phyloP scores from a whole-genome alignment of 768 basidiomycete species.

The Peribolospora kevripleyi region DNA sequence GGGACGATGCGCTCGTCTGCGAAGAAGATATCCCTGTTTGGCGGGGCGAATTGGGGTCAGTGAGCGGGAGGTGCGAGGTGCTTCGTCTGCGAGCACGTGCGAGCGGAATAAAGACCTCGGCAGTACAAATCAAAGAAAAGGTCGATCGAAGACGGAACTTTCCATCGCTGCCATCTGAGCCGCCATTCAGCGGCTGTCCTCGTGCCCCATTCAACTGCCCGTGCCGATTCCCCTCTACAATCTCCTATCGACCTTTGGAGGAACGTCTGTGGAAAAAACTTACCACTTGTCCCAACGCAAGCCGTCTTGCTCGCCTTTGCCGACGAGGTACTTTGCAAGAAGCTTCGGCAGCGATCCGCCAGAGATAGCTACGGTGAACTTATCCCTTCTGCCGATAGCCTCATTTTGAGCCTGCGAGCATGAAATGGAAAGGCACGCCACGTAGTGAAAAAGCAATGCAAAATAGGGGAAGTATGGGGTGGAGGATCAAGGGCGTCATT shows the following conservation, averaged over 20 bases:
- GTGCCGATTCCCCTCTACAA: neutral
- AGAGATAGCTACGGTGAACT: conserved; percentile 78
- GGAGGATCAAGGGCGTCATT: too few relatives aligned
- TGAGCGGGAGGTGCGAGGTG: neutral
- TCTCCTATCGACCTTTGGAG: neutral
- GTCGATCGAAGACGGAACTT: neutral
- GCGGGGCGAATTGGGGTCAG: neutral
- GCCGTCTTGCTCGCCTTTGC: conserved; percentile 32
- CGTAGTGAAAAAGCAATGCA: too few relatives aligned
- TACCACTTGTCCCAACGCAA: conserved; percentile 91
- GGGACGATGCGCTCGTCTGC: conserved; percentile 90
- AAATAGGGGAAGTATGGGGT: too few relatives aligned
- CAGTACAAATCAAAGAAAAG: neutral
- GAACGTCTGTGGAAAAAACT: conserved; percentile 12
- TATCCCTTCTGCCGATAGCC: conserved; percentile 61
- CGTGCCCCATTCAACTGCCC: neutral
- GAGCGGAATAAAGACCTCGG: neutral
- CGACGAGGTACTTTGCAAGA: conserved; percentile 31
- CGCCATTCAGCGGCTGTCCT: too few relatives aligned
- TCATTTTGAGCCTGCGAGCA: conserved; percentile 48
- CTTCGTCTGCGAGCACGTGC: neutral
- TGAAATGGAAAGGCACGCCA: too few relatives aligned
- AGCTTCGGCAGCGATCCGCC: conserved; percentile 70
- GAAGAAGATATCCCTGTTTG: conserved; percentile 78
- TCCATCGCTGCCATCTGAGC: neutral